Base-by-base conservation (phyloP, 306 rosid genomes). In the Lablab purpureus region DNA sequence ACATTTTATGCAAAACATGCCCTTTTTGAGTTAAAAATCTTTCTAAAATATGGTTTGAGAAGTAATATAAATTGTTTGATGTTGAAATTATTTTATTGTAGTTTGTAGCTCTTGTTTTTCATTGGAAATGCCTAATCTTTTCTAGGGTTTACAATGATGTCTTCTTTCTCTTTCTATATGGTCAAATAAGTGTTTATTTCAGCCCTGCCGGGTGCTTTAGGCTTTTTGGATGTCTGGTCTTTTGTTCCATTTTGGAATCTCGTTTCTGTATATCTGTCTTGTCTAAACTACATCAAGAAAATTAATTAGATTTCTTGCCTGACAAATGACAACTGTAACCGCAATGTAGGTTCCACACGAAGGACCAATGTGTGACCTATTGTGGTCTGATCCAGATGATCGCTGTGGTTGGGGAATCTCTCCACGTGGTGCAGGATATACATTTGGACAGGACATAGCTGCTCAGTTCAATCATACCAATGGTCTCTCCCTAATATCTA, bases 401-500 rank as follows among this genome's bases (percentile, higher is more conserved):
- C 97, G 99, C 12, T 95, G 99, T 83, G 99, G 99, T 76, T 95
- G 99, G 99, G 99, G 99, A 81, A 95, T 95, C 86, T 95, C 99
- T 66, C 98, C 99, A 14, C 98, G 99, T 66, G 99, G 99, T 62
- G 99, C 99, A 68, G 99, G 99, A 43, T 92, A 94, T 87, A 94
- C 99, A 67, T 94, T 94, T 78, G 98, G 98, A 67, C 97, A 94
- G 83, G 98, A 94, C 86, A 94, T 94, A 86, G 98, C 98, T 84
- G 81, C 97, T 71, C 94, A 92, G 71, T 94, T 94, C 84, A 94
- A 94, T 82, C 97, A 90, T 79, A 92, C 97, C 79, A 94, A 94
- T 84, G 98, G 98, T 60, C 97, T 94, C 54, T 81, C 97, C 77
- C 89, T 94, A 69, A 94, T 94, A 81, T 94, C 98, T 80, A 94